phyloP scores from a whole-genome alignment of 176 grass and related monocot species.

The Avena sativa region DNA sequence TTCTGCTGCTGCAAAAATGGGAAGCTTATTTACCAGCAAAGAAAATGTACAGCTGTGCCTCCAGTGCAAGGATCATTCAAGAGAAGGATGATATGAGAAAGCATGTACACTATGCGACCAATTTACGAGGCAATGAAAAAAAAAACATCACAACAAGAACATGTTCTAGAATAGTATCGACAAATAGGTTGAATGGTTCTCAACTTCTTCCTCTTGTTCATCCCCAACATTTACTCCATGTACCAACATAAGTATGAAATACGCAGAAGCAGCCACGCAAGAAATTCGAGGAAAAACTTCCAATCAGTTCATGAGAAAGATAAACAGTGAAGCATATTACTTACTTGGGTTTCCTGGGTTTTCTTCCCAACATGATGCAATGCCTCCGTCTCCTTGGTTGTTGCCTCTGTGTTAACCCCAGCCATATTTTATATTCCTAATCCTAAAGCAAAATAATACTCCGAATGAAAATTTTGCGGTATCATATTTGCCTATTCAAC shows the following conservation, averaged over 20 bases:
- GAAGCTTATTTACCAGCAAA: conserved; percentile 7
- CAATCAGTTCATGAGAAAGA: background rate
- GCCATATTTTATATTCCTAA: conserved; percentile 40
- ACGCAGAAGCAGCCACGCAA: background rate
- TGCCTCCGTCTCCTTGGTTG: conserved; percentile 50
- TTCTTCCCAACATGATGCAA: conserved; percentile 26
- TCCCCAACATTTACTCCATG: background rate
- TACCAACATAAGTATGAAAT: background rate
- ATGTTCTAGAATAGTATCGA: too few relatives aligned
- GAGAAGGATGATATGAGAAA: too few relatives aligned
- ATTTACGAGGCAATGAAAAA: too few relatives aligned
- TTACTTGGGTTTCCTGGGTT: conserved; percentile 38
- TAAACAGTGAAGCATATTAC: background rate
- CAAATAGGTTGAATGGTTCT: too few relatives aligned
- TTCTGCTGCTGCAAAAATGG: conserved; percentile 14
- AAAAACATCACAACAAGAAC: too few relatives aligned
- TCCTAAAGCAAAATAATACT: background rate
- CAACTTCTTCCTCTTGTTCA: background rate
- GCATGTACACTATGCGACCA: too few relatives aligned
- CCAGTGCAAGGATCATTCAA: too few relatives aligned
- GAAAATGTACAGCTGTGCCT: background rate
- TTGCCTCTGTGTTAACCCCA: background rate
- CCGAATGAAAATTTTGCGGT: too few relatives aligned
- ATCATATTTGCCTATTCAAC: too few relatives aligned
- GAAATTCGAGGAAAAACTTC: background rate